phyloP scores from a whole-genome alignment of 2,329 filamentous ascomycete genomes.

The Cryphonectria radicalis region DNA sequence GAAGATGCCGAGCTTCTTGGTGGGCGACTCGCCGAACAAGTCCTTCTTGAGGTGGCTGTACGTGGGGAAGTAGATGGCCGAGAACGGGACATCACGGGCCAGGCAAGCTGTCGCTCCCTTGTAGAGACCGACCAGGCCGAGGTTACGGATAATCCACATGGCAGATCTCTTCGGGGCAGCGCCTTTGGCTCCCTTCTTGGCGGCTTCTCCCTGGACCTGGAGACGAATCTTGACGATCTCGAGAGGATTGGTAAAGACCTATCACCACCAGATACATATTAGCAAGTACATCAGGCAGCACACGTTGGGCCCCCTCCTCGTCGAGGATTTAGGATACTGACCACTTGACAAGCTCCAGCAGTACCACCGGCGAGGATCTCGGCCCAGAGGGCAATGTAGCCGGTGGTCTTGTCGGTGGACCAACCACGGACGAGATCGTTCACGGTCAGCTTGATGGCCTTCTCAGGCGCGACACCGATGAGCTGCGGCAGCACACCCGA shows the following conservation, averaged over 20 bases:
- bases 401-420: constrained; percentile 74
- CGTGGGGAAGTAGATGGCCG: constrained; percentile 97
- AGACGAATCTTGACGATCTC: constrained; percentile 99
- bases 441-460: constrained; percentile 98
- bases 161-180: constrained; percentile 81
- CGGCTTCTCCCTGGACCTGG: constrained; percentile 94
- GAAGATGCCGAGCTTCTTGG: constrained; percentile 85
- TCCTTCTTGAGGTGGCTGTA: constrained; percentile 95
- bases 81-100: constrained; percentile 95
- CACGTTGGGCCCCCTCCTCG: neutral
- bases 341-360: constrained; percentile 94
- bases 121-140: constrained; percentile 93
- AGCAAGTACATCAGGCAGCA: constrained; percentile 7
- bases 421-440: constrained; percentile 86
- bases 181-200: constrained; percentile 72
- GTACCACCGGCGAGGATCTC: constrained; percentile 88
- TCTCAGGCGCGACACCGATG: constrained; percentile 97
- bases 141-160: constrained; percentile 96
- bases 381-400: constrained; percentile 69
- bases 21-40: constrained; percentile 85
- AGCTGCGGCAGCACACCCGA: constrained; percentile 94
- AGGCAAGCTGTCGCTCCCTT: constrained; percentile 95
- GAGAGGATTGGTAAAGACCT: constrained; percentile 96
- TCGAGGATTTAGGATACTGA: constrained; percentile 56
- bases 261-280: constrained; percentile 20